Base-by-base conservation (phyloP, 2,329 filamentous ascomycete genomes). In the Alternaria brassicicola region DNA sequence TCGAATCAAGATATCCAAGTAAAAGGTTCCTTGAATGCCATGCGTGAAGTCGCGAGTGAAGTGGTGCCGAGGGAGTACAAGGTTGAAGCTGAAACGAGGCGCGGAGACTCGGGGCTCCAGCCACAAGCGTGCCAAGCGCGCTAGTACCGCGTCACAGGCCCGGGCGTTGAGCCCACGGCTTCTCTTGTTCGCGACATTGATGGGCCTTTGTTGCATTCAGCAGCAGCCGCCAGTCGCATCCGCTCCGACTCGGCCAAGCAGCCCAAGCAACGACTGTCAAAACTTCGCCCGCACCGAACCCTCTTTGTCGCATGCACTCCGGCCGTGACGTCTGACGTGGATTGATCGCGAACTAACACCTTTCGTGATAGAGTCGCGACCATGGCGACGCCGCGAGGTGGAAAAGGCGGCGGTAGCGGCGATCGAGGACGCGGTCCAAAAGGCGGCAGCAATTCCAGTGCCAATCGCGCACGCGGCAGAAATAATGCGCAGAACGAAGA, bases 301-400 rank as follows among this genome's bases (percentile, higher is more conserved):
- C 30, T 35, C 36, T 50, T 42, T 26, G 49, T 46, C 3, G 41
- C 49, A 52, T 54, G 35, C 10, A 35, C 47, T 6, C 13, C 8
- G 52, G 43, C 12, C 19, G 26, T 53, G 49, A 43, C 33, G 23
- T 21, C n/a, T 46, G 52, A 49, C 51, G 46, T 50, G 26, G 52
- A 13, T n/a, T 52, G 31, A 45, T 45, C 49, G 57, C 62, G 57
- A 59, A 63, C 65, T 57, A 45, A 51, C 52, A 52, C 54, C 35
- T 48, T 54, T 39, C 39, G 25, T 52, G 33, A 52, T 15, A 54
- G 45, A 61, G 59, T 39, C 67, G 68, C 68, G 63, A 71, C 62
- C 25, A 75, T 74, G 72, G 67, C 70, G 61, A 59, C 64, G 55
- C 68, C 64, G 53, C 70, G 71, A 45, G 68, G 66, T 56, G 61